Conservation (phyloP, 768 basidiomycete genomes). For the Russula lepida region DNA sequence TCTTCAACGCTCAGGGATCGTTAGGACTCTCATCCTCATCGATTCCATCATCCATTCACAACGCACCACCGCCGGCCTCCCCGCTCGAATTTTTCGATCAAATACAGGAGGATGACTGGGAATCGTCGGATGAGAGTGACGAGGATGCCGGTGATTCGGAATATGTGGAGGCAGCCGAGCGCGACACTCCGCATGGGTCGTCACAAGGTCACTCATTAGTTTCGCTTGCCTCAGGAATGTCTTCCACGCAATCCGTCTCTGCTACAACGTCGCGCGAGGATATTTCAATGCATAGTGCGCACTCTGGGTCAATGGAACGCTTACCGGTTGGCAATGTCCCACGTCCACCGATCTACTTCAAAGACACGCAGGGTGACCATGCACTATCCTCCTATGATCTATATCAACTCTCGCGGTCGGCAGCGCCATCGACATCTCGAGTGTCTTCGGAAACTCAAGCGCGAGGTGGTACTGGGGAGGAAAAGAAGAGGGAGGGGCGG, state of each 20-base stretch:
- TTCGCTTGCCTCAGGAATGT: slow-evolving; percentile 1
- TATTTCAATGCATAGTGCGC: background rate
- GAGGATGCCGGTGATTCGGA: slow-evolving; percentile 23
- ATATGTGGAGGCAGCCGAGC: slow-evolving; percentile 21
- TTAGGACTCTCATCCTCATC: slow-evolving; percentile 41
- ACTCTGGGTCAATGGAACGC: slow-evolving; percentile 11
- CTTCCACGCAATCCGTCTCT: slow-evolving; percentile 16
- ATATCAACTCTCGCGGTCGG: slow-evolving; percentile 7
- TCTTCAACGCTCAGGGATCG: slow-evolving; percentile 24
- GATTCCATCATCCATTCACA: slow-evolving; percentile 41
- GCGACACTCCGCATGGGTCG: slow-evolving; percentile 5
- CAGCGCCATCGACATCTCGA: slow-evolving; percentile 3
- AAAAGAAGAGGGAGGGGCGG: slow-evolving; percentile 31
- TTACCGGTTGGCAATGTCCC: slow-evolving; percentile 12
- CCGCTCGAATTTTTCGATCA: slow-evolving; percentile 69
- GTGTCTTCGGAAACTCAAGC: slow-evolving; percentile 9
- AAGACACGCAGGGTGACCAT: slow-evolving; percentile 15
- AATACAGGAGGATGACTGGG: slow-evolving; percentile 62
- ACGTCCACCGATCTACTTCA: slow-evolving; percentile 17
- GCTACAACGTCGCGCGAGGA: slow-evolving; percentile 4
- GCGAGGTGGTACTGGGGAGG: slow-evolving; percentile 11
- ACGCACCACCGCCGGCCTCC: slow-evolving; percentile 56
- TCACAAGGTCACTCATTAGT: slow-evolving; percentile 5
- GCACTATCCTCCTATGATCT: slow-evolving; percentile 16
- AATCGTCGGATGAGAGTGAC: slow-evolving; percentile 43